phyloP scores from a whole-genome alignment of 306 rosid species.

The Abrus pulchellus region DNA sequence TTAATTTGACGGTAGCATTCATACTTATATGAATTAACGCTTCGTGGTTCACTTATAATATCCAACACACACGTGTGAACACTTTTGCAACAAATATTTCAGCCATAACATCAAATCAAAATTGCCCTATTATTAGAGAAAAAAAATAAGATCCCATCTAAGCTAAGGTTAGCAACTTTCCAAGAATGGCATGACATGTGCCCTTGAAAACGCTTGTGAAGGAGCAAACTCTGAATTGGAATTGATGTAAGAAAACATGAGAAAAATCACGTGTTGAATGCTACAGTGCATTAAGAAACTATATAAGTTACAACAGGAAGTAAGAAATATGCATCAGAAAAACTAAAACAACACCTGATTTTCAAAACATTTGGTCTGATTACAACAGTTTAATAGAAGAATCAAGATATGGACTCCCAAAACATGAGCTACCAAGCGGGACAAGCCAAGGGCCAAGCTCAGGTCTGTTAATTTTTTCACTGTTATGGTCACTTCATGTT shows the following conservation, averaged over 20 bases:
- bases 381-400: too few species aligned
- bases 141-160: slow-evolving; percentile 2
- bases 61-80: neutral
- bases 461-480: too few species aligned
- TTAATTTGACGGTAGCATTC: too few species aligned
- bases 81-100: neutral
- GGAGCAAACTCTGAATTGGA: slow-evolving; percentile 26
- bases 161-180: neutral
- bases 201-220: neutral
- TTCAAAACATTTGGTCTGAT: too few species aligned
- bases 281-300: slow-evolving; percentile 5
- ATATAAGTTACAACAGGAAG: neutral
- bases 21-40: too few species aligned
- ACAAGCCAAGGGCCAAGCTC: too few species aligned
- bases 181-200: slow-evolving; percentile 22
- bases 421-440: too few species aligned
- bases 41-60: too few species aligned
- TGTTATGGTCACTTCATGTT: too few species aligned
- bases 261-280: slow-evolving; percentile 21
- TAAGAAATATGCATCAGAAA: slow-evolving; percentile 5
- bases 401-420: too few species aligned
- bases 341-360: slow-evolving; percentile 27
- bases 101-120: neutral
- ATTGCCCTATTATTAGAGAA: neutral
- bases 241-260: neutral